Percentiles rank a stretch among this genome's conserved stretches.
Evolutionary conservation across 768 basidiomycete species (phyloP).

Genomic region (Boletellus ananas): DNA sequence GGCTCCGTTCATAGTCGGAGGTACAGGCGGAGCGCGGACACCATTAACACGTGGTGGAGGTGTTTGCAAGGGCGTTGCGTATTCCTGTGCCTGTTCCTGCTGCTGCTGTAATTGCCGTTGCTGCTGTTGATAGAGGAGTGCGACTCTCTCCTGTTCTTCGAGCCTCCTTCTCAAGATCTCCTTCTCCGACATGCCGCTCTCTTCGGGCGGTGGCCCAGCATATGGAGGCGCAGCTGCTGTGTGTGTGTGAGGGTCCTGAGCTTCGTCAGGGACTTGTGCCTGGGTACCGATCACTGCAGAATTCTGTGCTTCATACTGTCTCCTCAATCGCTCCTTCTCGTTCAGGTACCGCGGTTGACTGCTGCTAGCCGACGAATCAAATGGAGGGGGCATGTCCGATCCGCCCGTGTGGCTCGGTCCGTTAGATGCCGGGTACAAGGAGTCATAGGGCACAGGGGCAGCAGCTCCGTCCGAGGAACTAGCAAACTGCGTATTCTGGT

Average conservation of each 20-base stretch:
- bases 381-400: constrained; percentile 50
- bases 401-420: constrained; percentile 21
- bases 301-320: constrained; percentile 65
- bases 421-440: constrained; percentile 47
- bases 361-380: constrained; percentile 40
- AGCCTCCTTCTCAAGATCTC: constrained; percentile 52
- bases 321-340: constrained; percentile 70
- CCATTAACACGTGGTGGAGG: constrained; percentile 27
- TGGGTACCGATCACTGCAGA: constrained; percentile 42
- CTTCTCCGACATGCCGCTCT: constrained; percentile 45
- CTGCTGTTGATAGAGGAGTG: constrained; percentile 23
- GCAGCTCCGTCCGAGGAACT: constrained; percentile 20
- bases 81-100: constrained; percentile 1
- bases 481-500: constrained; percentile 38
- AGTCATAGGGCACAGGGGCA: constrained; percentile 59
- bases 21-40: constrained; percentile 29
- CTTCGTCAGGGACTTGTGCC: constrained; percentile 15
- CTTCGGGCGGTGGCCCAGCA: constrained; percentile 19
- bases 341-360: constrained; percentile 36
- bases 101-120: neutral
- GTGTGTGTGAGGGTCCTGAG: constrained; percentile 15
- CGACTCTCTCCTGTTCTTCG: constrained; percentile 51
- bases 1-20: constrained; percentile 22
- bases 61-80: constrained; percentile 15
- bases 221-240: constrained; percentile 22